phyloP scores from a whole-genome alignment of 2,329 filamentous ascomycete genomes.

The Phaeosphaeriaceae sp. region DNA sequence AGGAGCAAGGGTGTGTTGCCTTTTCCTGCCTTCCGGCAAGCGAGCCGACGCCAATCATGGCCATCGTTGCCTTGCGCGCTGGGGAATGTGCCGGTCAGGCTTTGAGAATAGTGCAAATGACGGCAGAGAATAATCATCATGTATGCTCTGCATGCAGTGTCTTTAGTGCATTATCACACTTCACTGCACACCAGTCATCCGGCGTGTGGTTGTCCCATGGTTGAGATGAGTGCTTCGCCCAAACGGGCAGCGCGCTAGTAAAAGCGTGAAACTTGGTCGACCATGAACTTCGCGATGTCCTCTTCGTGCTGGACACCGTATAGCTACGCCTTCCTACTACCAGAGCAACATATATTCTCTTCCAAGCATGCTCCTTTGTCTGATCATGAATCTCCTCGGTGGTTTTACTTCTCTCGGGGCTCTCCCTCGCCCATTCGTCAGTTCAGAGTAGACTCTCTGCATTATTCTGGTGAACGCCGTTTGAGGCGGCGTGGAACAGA shows the following conservation, averaged over 20 bases:
- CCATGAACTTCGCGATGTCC: not conserved
- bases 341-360: too few relatives aligned
- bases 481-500: too few relatives aligned
- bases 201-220: conserved; percentile 9
- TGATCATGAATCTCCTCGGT: too few relatives aligned
- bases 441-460: too few relatives aligned
- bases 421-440: too few relatives aligned
- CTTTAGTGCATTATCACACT: conserved; percentile 3
- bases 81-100: conserved; percentile 4
- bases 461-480: too few relatives aligned
- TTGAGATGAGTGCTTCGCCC: conserved; percentile 7
- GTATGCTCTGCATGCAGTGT: conserved; percentile 2
- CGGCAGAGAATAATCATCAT: not conserved
- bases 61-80: conserved; percentile 3
- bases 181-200: not conserved
- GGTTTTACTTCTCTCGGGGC: too few relatives aligned
- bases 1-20: conserved; percentile 16
- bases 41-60: conserved; percentile 14
- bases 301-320: too few relatives aligned
- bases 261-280: conserved; percentile 1
- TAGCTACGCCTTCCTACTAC: too few relatives aligned
- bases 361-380: too few relatives aligned
- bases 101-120: not conserved
- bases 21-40: conserved; percentile 9
- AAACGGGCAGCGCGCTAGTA: conserved; percentile 11